Percentiles rank a stretch among this genome's conserved stretches.
Evolutionary conservation across 805 yeast species (phyloP).

Genomic region (Candida khao-thaluensis): DNA sequence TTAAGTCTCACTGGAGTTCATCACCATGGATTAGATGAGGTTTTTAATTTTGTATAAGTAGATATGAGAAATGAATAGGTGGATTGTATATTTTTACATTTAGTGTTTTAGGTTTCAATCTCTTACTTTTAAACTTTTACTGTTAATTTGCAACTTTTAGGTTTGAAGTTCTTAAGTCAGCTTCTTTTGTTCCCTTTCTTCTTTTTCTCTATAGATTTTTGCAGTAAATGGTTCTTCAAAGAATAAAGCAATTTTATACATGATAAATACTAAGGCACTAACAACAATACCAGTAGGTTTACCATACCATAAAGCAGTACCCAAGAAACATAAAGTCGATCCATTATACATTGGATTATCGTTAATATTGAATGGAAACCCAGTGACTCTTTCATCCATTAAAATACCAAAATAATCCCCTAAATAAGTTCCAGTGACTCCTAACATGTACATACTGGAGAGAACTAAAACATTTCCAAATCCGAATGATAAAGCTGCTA

Average conservation of each 20-base stretch:
- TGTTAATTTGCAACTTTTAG: too few relatives aligned
- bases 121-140: too few relatives aligned
- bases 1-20: constrained; percentile 60
- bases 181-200: constrained; percentile 5
- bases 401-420: constrained; percentile 98
- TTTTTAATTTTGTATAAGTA: constrained; percentile 12
- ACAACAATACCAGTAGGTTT: constrained; percentile 87
- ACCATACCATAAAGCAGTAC: constrained; percentile 82
- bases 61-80: constrained; percentile 2
- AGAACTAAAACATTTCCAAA: constrained; percentile 80
- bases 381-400: constrained; percentile 85
- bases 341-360: constrained; percentile 98
- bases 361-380: constrained; percentile 88
- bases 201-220: constrained; percentile 64
- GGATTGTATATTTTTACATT: neutral
- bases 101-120: too few relatives aligned
- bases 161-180: too few relatives aligned
- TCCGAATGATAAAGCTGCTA: constrained; percentile 56
- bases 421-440: constrained; percentile 92
- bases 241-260: constrained; percentile 79
- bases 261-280: constrained; percentile 66
- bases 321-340: constrained; percentile 83
- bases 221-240: constrained; percentile 98
- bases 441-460: constrained; percentile 86
- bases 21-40: constrained; percentile 37